Percentiles rank a stretch among this genome's conserved stretches.
These are phyloP conservation scores for Poa pratensis DNA, from an alignment of 176 grass and related monocot species.

Conservation along the genomic window DNA sequence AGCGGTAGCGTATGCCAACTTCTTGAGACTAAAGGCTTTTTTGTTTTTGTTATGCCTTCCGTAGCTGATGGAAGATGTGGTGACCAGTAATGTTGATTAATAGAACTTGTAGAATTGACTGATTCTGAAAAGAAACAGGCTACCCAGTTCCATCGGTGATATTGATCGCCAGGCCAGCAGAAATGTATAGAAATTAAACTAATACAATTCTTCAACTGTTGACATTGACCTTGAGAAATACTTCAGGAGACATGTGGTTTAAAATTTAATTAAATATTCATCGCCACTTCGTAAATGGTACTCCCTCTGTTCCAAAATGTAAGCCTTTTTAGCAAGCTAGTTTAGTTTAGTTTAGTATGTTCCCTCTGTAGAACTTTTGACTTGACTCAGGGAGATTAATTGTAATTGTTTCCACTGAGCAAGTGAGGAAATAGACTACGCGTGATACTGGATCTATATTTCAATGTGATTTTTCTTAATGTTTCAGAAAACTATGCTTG, in stretches of 20 bases:
- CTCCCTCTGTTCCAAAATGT: too few relatives aligned
- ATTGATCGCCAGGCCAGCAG: not conserved
- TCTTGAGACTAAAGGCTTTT: constrained; percentile 14
- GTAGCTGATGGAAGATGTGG: not conserved
- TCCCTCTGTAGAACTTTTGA: not conserved
- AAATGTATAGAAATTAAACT: constrained; percentile 3
- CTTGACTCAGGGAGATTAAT: not conserved
- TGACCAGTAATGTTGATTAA: not conserved
- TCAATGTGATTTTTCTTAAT: constrained; percentile 7
- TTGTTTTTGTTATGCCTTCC: not conserved
- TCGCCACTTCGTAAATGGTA: not conserved
- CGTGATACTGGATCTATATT: constrained; percentile 1
- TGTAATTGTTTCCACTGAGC: not conserved
- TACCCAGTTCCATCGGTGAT: not conserved
- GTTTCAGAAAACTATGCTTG: constrained; percentile 31
- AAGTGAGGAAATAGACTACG: not conserved
- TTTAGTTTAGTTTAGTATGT: too few relatives aligned
- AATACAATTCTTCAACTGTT: not conserved
- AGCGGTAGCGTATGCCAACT: not conserved
- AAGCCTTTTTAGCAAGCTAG: too few relatives aligned
- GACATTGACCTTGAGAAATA: not conserved
- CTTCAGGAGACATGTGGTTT: not conserved
- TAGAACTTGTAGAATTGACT: not conserved
- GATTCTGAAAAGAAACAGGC: not conserved
- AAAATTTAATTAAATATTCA: constrained; percentile 4